Base-by-base conservation (phyloP, 116 monocot species). In the Phalaenopsis hybrid region DNA sequence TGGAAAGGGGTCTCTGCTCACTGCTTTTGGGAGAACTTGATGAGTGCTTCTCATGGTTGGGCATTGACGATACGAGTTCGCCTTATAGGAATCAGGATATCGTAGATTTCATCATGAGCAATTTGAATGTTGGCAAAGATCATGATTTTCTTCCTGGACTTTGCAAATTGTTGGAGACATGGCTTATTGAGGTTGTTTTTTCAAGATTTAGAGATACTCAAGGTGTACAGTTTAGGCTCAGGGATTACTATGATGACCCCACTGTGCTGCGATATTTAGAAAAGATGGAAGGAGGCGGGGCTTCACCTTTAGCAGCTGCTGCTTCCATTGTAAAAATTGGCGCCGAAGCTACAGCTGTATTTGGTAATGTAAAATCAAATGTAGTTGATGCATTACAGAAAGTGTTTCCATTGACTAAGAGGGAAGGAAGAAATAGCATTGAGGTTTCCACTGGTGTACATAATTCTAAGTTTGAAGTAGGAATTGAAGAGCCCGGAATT, bases 161-260 rank as follows among this genome's bases (percentile, higher is more conserved):
- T 57, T 98, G 97, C 83, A 94, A 90, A 82, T 85, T 98, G 8
- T 84, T 98, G 67, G 97, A 98, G 69, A 90, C 90, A 67, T 98
- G 97, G 94, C 88, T 98, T 68, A 80, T 83, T 58, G 81, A 90
- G 79, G 90, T 90, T 74, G 95, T 94, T 82, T 90, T 94, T 25
- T 86, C 91, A 45, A 88, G 92, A 89, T 92, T 88, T 84, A 91
- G 97, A 86, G 97, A 98, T 84, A 92, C 93, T 50, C 88, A 88
- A 51, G 83, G 86, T 79, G 59, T 92, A 65, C 81, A 73, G 10
- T 91, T 94, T 81, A 91, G 84, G 50, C 91, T 94, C 59, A 89
- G 92, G 55, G 91, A 94, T 75, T 98, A 98, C 76, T 94, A 92
- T 82, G 94, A 98, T 86, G 91, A 98, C 78, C 93, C 90, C 4